Evolutionary conservation across 306 rosid genomes (phyloP).

Genomic region (Quillaja saponaria): DNA sequence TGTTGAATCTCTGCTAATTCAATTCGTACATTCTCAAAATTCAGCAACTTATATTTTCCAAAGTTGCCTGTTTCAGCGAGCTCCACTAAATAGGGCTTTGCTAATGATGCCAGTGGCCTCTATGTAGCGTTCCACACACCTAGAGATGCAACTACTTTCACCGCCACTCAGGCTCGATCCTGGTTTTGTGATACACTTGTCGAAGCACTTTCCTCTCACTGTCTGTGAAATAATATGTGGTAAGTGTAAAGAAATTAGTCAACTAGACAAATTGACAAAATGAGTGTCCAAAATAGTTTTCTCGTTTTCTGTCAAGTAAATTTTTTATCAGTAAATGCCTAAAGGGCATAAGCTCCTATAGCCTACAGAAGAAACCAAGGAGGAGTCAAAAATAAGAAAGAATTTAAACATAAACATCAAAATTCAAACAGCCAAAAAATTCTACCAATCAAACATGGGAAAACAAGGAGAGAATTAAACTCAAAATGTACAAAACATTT

Average conservation of each 20-base stretch:
- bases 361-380: no score
- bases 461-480: no score
- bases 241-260: neutral
- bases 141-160: constrained; percentile 89
- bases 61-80: constrained; percentile 37
- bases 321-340: no score
- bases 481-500: no score
- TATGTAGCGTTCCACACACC: constrained; percentile 92
- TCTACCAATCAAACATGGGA: no score
- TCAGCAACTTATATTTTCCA: constrained; percentile 13
- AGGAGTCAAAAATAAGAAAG: no score
- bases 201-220: constrained; percentile 81
- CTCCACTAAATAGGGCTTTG: constrained; percentile 62
- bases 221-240: constrained; percentile 53
- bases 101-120: constrained; percentile 94
- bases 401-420: no score
- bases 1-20: constrained; percentile 7
- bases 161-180: constrained; percentile 82
- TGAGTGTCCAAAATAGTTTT: no score
- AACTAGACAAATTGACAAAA: constrained; percentile 1
- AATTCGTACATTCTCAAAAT: constrained; percentile 17
- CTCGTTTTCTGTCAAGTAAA: no score
- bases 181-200: constrained; percentile 88
- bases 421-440: no score
- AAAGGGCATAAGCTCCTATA: no score